Evolutionary conservation across 495 filamentous ascomycete species (phyloP).

Genomic region (Penicillium lividum): DNA sequence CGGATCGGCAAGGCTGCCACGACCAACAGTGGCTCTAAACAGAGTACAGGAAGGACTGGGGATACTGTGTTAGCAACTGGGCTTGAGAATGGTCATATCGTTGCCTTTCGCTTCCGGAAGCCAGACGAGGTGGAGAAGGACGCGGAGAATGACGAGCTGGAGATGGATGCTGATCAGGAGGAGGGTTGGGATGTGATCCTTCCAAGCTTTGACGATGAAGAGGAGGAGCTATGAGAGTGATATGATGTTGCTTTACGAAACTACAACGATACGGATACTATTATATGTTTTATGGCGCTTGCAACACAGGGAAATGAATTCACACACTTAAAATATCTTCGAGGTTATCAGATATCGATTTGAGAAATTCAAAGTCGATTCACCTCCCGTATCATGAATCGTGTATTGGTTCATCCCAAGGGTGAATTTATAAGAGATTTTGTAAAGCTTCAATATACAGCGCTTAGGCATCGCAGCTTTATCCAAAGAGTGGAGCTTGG

Average conservation of each 20-base stretch:
- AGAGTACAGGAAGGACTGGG: conserved; percentile 33
- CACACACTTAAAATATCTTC: background rate
- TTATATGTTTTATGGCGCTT: background rate
- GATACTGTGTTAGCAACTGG: conserved; percentile 46
- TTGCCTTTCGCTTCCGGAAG: conserved; percentile 70
- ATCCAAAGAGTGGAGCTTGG: background rate
- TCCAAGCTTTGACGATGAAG: conserved; percentile 61
- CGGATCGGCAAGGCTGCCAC: conserved; percentile 30
- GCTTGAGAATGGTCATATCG: conserved; percentile 55
- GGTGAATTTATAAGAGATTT: too few relatives aligned
- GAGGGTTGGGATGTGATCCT: conserved; percentile 66
- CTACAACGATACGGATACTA: background rate
- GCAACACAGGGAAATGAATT: background rate
- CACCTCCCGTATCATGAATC: too few relatives aligned
- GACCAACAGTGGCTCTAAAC: background rate
- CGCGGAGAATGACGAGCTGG: conserved; percentile 16
- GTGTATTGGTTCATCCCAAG: too few relatives aligned
- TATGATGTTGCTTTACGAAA: background rate
- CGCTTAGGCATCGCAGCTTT: background rate
- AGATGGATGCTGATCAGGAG: conserved; percentile 47
- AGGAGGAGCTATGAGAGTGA: conserved; percentile 10
- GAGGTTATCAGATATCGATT: too few relatives aligned
- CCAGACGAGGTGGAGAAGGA: conserved; percentile 10
- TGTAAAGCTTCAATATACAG: too few relatives aligned
- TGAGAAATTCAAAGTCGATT: too few relatives aligned